Evolutionary conservation across 495 filamentous ascomycete genomes (phyloP).

Genomic region (Penicillium desertorum): DNA sequence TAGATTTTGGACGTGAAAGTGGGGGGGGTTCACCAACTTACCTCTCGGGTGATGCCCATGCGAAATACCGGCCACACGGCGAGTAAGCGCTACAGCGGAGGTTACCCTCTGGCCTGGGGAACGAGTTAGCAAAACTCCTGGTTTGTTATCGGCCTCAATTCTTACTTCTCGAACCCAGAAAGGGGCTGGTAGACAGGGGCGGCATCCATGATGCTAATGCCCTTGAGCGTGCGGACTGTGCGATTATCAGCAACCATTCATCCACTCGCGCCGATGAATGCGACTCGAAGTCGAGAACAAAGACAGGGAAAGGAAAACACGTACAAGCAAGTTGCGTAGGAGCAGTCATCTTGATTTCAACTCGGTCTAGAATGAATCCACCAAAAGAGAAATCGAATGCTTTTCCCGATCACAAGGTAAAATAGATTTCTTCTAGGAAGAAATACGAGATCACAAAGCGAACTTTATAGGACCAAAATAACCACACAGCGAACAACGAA

Average conservation of each 20-base stretch:
- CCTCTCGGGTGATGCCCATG: conserved; percentile 87
- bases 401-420: neutral
- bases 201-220: conserved; percentile 88
- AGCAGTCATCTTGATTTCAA: conserved; percentile 64
- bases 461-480: conserved; percentile 5
- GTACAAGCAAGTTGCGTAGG: conserved; percentile 86
- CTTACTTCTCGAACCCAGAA: conserved; percentile 72
- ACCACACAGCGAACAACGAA: neutral
- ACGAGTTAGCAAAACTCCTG: conserved; percentile 21
- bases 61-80: conserved; percentile 90
- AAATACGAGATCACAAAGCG: neutral
- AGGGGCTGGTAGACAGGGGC: conserved; percentile 83
- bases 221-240: conserved; percentile 87
- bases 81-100: conserved; percentile 93
- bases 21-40: conserved; percentile 33
- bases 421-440: conserved; percentile 4
- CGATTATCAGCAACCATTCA: conserved; percentile 17
- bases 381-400: conserved; percentile 14
- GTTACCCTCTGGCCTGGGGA: conserved; percentile 79
- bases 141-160: conserved; percentile 3
- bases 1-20: neutral
- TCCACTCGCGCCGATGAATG: neutral
- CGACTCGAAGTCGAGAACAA: neutral
- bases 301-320: conserved; percentile 26
- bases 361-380: conserved; percentile 17